Percentiles rank a stretch among this genome's conserved stretches.
Evolutionary conservation across 108 stramenopile species (phyloP).

Genomic region (Cyclostephanos invisitatus): DNA sequence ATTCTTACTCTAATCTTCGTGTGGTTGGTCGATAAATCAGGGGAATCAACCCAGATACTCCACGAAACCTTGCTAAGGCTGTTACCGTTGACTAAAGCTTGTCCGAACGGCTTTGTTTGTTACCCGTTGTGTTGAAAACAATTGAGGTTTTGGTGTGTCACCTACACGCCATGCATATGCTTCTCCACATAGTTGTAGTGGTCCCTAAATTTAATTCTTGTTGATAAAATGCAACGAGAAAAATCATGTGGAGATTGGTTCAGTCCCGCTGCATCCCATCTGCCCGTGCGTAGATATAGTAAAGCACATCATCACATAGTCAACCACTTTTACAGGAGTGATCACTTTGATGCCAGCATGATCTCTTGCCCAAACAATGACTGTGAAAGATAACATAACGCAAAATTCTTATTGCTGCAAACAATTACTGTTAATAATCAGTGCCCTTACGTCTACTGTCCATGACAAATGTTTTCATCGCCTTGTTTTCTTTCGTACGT

Average conservation of each 20-base stretch:
- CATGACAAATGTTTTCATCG: background rate
- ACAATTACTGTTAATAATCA: background rate
- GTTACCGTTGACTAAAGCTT: conserved; percentile 93
- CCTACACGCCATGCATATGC: background rate
- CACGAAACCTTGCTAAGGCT: conserved; percentile 98
- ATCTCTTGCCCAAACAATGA: too few relatives aligned
- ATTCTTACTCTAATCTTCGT: background rate
- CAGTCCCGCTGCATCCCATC: too few relatives aligned
- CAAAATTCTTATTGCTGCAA: background rate
- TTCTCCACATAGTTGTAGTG: background rate
- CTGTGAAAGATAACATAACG: too few relatives aligned
- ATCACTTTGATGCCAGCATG: too few relatives aligned
- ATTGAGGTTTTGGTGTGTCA: background rate
- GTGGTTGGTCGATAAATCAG: conserved; percentile 24
- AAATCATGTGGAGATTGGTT: too few relatives aligned
- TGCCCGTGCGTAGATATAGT: too few relatives aligned
- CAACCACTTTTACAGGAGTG: too few relatives aligned
- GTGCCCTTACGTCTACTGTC: background rate
- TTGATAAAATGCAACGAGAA: too few relatives aligned
- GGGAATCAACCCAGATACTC: conserved; percentile 97
- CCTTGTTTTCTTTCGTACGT: background rate
- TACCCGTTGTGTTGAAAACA: background rate
- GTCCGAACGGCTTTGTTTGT: background rate
- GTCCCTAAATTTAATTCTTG: too few relatives aligned
- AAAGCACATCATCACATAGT: too few relatives aligned